Percentiles rank a stretch among this genome's conserved stretches.
Conservation (phyloP, 495 filamentous ascomycete species). For the Cetradonia linearis region DNA sequence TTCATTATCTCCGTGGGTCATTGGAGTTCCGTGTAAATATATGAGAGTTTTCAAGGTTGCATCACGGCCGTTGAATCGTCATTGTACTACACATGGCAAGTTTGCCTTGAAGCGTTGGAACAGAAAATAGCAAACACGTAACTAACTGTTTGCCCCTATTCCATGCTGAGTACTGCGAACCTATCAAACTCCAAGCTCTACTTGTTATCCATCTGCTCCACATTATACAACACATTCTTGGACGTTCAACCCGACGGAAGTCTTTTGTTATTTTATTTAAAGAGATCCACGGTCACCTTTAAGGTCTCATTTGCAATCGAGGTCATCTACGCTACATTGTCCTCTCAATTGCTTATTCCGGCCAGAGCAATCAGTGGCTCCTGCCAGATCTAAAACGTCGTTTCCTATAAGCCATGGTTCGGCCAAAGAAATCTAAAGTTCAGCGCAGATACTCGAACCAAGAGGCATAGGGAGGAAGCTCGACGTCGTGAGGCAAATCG, state of each 20-base stretch:
- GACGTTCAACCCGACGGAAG: background rate
- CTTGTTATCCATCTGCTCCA: background rate
- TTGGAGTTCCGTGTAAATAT: conserved; percentile 1
- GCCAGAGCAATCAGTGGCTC: background rate
- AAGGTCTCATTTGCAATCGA: background rate
- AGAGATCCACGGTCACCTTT: background rate
- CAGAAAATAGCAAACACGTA: background rate
- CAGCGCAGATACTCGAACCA: background rate
- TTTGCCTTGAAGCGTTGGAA: background rate
- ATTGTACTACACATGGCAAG: background rate
- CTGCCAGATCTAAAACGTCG: background rate
- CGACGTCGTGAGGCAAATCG: background rate
- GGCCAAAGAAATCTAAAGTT: background rate
- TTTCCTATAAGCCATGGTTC: background rate
- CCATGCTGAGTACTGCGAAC: background rate
- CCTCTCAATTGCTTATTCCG: background rate
- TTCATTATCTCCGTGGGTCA: background rate
- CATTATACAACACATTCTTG: background rate
- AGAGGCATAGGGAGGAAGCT: background rate
- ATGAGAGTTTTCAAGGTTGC: background rate
- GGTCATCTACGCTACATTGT: background rate
- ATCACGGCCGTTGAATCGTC: background rate
- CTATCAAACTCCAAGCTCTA: background rate
- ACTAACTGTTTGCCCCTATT: background rate
- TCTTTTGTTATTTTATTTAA: background rate